A percentile compares a stretch with the other conserved stretches of the same genome.
Conservation (phyloP, 164 flowering plant genomes). For the Chimonanthus salicifolius region DNA sequence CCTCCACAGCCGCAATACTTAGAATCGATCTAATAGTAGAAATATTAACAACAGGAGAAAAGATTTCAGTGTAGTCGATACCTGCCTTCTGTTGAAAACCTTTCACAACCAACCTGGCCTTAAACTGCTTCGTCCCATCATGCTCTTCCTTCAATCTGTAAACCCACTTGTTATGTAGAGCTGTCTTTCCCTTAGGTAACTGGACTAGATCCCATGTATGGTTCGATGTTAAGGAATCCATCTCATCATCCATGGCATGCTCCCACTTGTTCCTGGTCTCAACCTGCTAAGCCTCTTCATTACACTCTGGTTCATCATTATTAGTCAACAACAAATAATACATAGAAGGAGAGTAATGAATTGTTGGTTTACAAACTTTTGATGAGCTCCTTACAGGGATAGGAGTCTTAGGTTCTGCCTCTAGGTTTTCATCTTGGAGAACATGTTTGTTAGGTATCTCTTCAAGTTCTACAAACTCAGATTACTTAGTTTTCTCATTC, state of each 20-base stretch:
- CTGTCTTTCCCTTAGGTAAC: conserved; percentile 1
- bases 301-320: neutral
- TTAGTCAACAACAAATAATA: conserved; percentile 3
- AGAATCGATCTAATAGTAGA: neutral
- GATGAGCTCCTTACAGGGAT: neutral
- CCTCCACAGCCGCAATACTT: neutral
- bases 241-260: neutral
- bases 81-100: neutral
- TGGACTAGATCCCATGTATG: neutral
- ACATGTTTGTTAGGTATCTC: neutral
- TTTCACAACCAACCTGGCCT: neutral
- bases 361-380: neutral
- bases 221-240: neutral
- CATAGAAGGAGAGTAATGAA: neutral
- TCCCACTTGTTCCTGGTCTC: neutral
- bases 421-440: neutral
- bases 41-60: neutral
- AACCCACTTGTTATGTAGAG: neutral
- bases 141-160: neutral
- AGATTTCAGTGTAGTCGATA: neutral
- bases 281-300: neutral
- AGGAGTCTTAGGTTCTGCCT: neutral
- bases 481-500: neutral
- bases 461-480: neutral
- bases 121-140: neutral